These are phyloP conservation scores for Sisymbrium altissimum DNA, from an alignment of 345 rosid genomes.

Conservation along the genomic window DNA sequence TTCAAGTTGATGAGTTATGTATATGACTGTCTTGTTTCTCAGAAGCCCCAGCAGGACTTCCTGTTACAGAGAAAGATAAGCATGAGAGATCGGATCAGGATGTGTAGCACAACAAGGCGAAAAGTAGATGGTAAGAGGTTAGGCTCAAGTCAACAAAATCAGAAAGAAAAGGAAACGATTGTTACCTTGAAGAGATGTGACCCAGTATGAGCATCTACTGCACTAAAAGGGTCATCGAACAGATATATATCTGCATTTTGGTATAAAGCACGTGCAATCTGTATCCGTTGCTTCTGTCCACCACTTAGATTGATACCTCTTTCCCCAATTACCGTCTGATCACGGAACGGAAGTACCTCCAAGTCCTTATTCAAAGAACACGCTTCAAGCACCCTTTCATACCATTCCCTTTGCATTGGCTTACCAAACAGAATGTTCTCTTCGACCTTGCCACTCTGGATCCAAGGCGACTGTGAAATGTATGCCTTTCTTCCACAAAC, in stretches of 20 bases:
- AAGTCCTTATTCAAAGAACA: slow-evolving; percentile 64
- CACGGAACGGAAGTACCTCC: slow-evolving; percentile 50
- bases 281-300: slow-evolving; percentile 84
- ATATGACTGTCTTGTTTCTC: slow-evolving; percentile 53
- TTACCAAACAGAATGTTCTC: slow-evolving; percentile 70
- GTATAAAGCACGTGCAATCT: slow-evolving; percentile 72
- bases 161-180: slow-evolving; percentile 1
- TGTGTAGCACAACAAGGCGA: background rate
- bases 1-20: slow-evolving; percentile 64
- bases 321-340: slow-evolving; percentile 69
- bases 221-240: slow-evolving; percentile 77
- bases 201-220: slow-evolving; percentile 79
- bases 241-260: slow-evolving; percentile 63
- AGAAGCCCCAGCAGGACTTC: slow-evolving; percentile 51
- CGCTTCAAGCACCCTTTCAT: slow-evolving; percentile 50
- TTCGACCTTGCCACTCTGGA: slow-evolving; percentile 64
- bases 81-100: slow-evolving; percentile 8
- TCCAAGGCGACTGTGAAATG: slow-evolving; percentile 81
- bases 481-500: slow-evolving; percentile 63
- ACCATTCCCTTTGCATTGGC: slow-evolving; percentile 42
- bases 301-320: slow-evolving; percentile 88
- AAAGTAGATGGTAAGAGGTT: background rate
- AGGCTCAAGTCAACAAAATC: background rate
- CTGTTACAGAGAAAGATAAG: slow-evolving; percentile 36
- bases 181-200: slow-evolving; percentile 66